Evolutionary conservation across 495 filamentous ascomycete species (phyloP), one percentile per base, ranked within the genome.

Genomic region (Hypoxylon fuscum): DNA sequence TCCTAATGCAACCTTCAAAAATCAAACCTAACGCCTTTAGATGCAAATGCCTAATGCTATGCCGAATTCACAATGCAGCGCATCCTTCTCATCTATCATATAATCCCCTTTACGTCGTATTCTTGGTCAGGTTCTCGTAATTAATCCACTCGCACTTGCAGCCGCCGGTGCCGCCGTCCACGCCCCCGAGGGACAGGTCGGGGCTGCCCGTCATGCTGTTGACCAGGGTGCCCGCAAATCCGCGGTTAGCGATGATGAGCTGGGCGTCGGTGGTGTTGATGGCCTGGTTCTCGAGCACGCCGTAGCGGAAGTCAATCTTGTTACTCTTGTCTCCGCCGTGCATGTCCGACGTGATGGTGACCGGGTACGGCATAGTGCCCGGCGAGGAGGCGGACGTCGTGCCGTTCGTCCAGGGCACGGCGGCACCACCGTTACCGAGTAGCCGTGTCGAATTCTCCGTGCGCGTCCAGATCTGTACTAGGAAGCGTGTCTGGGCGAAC

Each of bases 391-490:
- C 80, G 9, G 67, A 68, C 43, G 54, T 23, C 42, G 72, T 58
- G 44, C 47, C 49, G 35, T 66, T 59, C 15, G 38, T 47, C 68
- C 62, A 58, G 34, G 53, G 35, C 23, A 64, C 27, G 9, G 55
- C 10, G 5, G 20, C 41, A 12, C 47, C 51, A n/a, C 32, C 53
- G 12, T 60, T 40, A 5, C 50, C 38, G 6, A 83, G 57, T 0
- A 90, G 72, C 14, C 78, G 72, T 5, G 77, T 69, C 29, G 75
- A 76, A 41, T 76, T 79, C 9, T 75, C 74, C 68, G 70, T 73
- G 3, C 82, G 79, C 5, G 94, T 98, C 92, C 92, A 98, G 50
- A 97, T 96, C 68, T 92, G 87, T 4, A 98, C 90, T 7, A 91
- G 85, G 74, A 96, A 92, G 8, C 94, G 86, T 2, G 92, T 96